Evolutionary conservation across 1,284 basidiomycete species (phyloP), one percentile per base, ranked within the genome.

Genomic region (Ganoderma leucocontextum): DNA sequence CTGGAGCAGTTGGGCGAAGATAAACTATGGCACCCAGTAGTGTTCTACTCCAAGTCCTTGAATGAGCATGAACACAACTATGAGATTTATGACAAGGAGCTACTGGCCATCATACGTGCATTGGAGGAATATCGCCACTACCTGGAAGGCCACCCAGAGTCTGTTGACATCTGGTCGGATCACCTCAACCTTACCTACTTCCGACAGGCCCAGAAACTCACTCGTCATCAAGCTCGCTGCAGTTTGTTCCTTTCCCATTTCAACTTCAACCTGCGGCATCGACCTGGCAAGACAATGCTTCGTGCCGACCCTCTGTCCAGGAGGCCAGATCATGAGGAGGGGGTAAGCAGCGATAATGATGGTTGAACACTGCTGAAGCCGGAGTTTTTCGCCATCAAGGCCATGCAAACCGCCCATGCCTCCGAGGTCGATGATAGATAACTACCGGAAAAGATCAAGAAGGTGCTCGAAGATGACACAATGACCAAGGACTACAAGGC

Each of bases 111-210:
- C 19, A 74, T 81, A 10, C 22, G 64, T 8, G 69, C 76, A 0
- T 70, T 82, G 17, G 69, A 77, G 22, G 66, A 75, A 39, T 84
- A 79, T 79, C 59, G 79, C n/a, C 76, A 79, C 33, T 81, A 79
- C 66, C 69, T 78, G 2, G 47, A 67, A 42, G 79, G 79, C 3
- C 53, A 72, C 2, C 47, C 38, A 9, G 49, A 74, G 0, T n/a
- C 17, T 1, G 47, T 71, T 0, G 63, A 68, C 39, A 71, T 75
- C 29, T 74, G 75, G 61, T 79, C 82, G 0, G 83, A 88, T 70
- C 85, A 87, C 68, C 75, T 79, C 13, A 85, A 85, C 67, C 78
- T 87, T 0, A 74, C 78, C 33, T 84, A 84, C 64, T 86, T 82
- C 75, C 44, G 69, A 9, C 76, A 73, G 0, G 66, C 80, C 0